Conservation (phyloP, 176 grass and related monocot species). For the Tuctoria greenei region DNA sequence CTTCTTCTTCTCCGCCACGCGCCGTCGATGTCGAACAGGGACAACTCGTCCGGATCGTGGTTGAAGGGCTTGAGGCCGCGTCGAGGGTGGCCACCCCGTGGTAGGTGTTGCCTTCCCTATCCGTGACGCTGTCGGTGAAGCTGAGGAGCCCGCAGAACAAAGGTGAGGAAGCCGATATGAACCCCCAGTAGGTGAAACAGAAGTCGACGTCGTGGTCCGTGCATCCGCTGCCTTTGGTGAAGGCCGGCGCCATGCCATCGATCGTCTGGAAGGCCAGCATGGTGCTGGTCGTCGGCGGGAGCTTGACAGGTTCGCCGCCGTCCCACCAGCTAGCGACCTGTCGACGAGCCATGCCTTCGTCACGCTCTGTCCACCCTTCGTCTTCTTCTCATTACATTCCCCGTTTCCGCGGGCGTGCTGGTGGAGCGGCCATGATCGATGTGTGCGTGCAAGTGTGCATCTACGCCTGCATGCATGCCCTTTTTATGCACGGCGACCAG, state of each 20-base stretch:
- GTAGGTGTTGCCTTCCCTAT: conserved; percentile 28
- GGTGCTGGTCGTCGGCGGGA: conserved; percentile 42
- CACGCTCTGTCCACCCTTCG: background rate
- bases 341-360: conserved; percentile 8
- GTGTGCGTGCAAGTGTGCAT: background rate
- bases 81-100: conserved; percentile 29
- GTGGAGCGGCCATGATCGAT: background rate
- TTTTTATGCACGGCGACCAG: background rate
- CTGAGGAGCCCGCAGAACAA: conserved; percentile 24
- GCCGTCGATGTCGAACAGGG: background rate
- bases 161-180: conserved; percentile 29
- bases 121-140: conserved; percentile 51
- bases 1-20: background rate
- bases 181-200: conserved; percentile 2
- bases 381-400: background rate
- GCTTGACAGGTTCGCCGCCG: conserved; percentile 39
- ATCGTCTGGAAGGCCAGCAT: conserved; percentile 41
- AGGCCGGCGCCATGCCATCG: conserved; percentile 41
- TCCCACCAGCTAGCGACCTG: conserved; percentile 39
- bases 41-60: background rate
- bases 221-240: conserved; percentile 35
- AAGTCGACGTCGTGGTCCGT: background rate
- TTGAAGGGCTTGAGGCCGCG: conserved; percentile 1
- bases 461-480: background rate
- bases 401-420: background rate